Evolutionary conservation across 176 grass and related monocot species (phyloP).

Genomic region (Aegilops longissima): DNA sequence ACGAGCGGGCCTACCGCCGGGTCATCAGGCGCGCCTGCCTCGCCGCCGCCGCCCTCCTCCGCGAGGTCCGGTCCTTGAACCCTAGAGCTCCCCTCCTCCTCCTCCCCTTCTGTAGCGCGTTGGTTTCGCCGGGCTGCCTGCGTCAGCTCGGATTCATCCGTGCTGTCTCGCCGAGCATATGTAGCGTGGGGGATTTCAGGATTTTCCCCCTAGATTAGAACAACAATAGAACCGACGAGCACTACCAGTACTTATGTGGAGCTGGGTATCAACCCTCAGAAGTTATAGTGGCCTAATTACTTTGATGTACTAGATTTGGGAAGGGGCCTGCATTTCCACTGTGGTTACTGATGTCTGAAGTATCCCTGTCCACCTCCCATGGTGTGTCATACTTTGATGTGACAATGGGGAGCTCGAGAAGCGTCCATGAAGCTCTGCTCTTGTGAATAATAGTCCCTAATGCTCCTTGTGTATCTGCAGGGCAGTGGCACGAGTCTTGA

Average conservation of each 20-base stretch:
- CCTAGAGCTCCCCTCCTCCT: neutral
- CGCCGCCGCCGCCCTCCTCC: slow-evolving; percentile 62
- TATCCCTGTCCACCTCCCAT: neutral
- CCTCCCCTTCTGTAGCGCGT: neutral
- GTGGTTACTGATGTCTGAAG: neutral
- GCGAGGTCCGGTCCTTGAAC: slow-evolving; percentile 17
- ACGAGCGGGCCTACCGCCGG: slow-evolving; percentile 69
- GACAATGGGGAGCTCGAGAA: neutral
- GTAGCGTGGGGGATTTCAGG: neutral
- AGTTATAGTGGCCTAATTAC: neutral
- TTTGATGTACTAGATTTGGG: neutral
- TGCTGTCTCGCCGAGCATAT: neutral
- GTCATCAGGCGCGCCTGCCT: slow-evolving; percentile 85
- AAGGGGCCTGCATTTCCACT: neutral
- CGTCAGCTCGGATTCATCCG: neutral
- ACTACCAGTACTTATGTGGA: too few relatives aligned
- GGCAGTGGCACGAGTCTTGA: slow-evolving; percentile 67
- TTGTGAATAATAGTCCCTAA: neutral
- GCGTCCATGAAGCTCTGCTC: neutral
- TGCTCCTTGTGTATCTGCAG: slow-evolving; percentile 40
- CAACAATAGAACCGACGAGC: neutral
- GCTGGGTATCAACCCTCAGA: neutral
- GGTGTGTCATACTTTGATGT: neutral
- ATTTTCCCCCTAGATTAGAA: neutral
- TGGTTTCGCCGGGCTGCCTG: neutral